Percentiles rank a stretch among this genome's conserved stretches.
Evolutionary conservation across 129 eudicot genomes (phyloP).

Genomic region (Tanacetum coccineum): DNA sequence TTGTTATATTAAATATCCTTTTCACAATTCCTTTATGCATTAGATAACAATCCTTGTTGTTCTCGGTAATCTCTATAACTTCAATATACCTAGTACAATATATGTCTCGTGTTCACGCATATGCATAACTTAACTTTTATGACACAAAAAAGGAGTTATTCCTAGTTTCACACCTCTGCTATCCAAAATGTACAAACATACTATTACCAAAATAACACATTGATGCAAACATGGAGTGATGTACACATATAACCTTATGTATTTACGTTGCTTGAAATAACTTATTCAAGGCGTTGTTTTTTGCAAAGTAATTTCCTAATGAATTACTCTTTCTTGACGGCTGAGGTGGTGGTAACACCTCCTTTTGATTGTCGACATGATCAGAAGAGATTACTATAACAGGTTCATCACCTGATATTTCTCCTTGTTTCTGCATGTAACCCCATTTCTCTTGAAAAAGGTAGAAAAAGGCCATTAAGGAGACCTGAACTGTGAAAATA

Average conservation of each 20-base stretch:
- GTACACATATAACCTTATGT: constrained; percentile 3
- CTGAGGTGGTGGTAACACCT: constrained; percentile 28
- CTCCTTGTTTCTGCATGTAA: constrained; percentile 56
- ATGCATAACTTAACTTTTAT: not conserved
- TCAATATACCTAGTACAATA: not conserved
- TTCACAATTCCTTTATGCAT: not conserved
- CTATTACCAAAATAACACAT: constrained; percentile 12
- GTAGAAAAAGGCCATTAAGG: constrained; percentile 56
- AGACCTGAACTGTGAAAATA: constrained; percentile 59
- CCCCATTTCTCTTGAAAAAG: constrained; percentile 80
- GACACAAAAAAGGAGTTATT: not conserved
- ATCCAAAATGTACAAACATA: constrained; percentile 15
- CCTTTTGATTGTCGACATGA: constrained; percentile 36
- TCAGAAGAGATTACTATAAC: constrained; percentile 24
- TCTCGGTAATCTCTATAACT: not conserved
- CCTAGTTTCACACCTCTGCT: not conserved
- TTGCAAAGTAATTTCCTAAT: constrained; percentile 58
- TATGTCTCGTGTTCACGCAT: not conserved
- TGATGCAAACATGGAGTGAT: constrained; percentile 20
- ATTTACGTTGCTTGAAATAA: constrained; percentile 48
- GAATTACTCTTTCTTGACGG: constrained; percentile 62
- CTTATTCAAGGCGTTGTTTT: constrained; percentile 55
- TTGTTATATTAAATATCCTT: not conserved
- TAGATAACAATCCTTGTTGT: not conserved
- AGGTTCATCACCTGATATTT: constrained; percentile 26